Conservation (phyloP, 257 asterid species). For the Solanum pinnatisectum region DNA sequence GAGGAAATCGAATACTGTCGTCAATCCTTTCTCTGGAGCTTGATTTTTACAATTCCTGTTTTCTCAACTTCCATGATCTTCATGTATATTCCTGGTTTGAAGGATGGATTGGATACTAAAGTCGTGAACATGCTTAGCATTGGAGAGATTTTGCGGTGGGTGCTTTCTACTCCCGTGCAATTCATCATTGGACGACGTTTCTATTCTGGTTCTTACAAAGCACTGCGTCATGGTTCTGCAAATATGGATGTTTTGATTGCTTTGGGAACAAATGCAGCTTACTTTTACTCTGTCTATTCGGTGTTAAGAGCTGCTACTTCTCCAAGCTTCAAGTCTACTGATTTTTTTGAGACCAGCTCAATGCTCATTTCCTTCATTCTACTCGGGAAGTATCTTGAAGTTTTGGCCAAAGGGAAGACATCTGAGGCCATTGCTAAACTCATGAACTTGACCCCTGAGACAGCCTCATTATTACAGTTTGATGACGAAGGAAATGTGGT, state of each 20-base stretch:
- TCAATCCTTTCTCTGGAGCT: constrained; percentile 29
- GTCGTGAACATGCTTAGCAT: constrained; percentile 25
- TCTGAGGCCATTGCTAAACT: constrained; percentile 48
- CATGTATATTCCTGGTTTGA: constrained; percentile 32
- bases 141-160: constrained; percentile 31
- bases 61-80: constrained; percentile 34
- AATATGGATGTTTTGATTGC: constrained; percentile 43
- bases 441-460: constrained; percentile 56
- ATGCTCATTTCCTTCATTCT: constrained; percentile 38
- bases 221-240: constrained; percentile 28
- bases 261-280: constrained; percentile 40
- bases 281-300: constrained; percentile 36
- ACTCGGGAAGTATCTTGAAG: constrained; percentile 35
- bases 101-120: constrained; percentile 26
- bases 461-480: constrained; percentile 16
- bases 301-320: constrained; percentile 36
- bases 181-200: constrained; percentile 36
- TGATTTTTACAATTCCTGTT: constrained; percentile 30
- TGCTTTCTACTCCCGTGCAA: constrained; percentile 29
- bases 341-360: constrained; percentile 40
- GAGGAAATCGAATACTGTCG: constrained; percentile 20
- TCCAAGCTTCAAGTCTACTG: constrained; percentile 21
- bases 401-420: constrained; percentile 35
- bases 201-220: constrained; percentile 30
- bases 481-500: constrained; percentile 32